Conservation (phyloP, 1,284 basidiomycete species). For the Cryptococcus sp. region DNA sequence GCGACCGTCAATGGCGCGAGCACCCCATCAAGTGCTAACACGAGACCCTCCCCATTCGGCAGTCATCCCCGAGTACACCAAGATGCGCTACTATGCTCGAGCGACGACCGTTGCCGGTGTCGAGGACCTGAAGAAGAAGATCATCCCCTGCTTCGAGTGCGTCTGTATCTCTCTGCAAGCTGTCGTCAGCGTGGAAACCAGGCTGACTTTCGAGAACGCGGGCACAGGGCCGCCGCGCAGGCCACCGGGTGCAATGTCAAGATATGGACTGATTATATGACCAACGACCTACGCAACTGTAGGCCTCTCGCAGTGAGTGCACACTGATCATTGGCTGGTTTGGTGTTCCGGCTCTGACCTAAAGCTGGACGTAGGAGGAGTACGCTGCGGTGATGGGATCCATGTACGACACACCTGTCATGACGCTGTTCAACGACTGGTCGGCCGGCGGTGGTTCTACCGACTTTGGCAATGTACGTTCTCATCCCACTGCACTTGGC, state of each 20-base stretch:
- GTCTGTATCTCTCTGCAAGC: constrained; percentile 18
- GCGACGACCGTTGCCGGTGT: constrained; percentile 51
- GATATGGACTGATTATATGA: constrained; percentile 51
- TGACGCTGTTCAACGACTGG: constrained; percentile 3
- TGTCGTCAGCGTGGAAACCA: neutral
- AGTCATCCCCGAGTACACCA: constrained; percentile 77
- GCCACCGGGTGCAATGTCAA: constrained; percentile 66
- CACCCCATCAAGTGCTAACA: too few species aligned
- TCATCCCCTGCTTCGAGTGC: constrained; percentile 64
- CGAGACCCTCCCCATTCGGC: neutral
- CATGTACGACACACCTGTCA: constrained; percentile 3
- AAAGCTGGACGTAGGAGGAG: constrained; percentile 4
- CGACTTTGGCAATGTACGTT: constrained; percentile 13
- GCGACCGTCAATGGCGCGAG: too few species aligned
- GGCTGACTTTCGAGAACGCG: neutral
- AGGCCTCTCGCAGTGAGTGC: constrained; percentile 17
- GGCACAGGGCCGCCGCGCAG: constrained; percentile 61
- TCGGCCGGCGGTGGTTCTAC: neutral
- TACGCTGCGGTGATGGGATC: constrained; percentile 9
- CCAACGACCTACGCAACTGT: constrained; percentile 56
- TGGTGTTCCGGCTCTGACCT: neutral
- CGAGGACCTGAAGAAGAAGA: constrained; percentile 54
- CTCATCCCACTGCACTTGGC: neutral
- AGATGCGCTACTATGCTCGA: constrained; percentile 61
- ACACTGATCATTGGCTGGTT: neutral